Conservation (phyloP, 2,329 filamentous ascomycete species). For the Neonectria coccinea region DNA sequence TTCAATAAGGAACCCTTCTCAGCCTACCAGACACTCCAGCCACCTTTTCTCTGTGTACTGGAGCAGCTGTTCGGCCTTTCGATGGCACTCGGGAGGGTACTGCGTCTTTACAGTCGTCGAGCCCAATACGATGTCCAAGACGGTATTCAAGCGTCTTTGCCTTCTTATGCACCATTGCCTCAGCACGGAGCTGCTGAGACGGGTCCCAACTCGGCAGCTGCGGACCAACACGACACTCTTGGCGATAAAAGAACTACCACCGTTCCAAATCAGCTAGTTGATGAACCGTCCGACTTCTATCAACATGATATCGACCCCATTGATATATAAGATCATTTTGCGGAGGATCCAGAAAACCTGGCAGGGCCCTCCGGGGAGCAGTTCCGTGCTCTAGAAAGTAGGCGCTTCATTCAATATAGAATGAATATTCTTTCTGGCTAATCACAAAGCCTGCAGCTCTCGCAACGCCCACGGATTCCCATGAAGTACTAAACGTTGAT, state of each 20-base stretch:
- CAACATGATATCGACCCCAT: not conserved
- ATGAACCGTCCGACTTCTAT: not conserved
- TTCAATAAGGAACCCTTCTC: conserved; percentile 27
- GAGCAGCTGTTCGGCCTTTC: conserved; percentile 11
- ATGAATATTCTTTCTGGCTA: not conserved
- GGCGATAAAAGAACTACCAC: not conserved
- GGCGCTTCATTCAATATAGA: not conserved
- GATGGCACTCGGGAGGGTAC: conserved; percentile 8
- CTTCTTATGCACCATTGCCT: conserved; percentile 2
- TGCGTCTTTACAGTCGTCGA: conserved; percentile 38
- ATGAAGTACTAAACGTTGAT: not conserved
- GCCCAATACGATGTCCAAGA: conserved; percentile 5
- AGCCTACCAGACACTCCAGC: conserved; percentile 27
- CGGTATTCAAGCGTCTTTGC: conserved; percentile 2
- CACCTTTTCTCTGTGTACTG: conserved; percentile 12
- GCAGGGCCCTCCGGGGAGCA: not conserved
- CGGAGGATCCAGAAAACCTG: not conserved
- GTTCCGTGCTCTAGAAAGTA: not conserved
- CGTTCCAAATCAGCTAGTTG: not conserved
- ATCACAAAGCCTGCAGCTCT: not conserved
- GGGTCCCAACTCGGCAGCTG: not conserved
- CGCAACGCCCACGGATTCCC: not conserved
- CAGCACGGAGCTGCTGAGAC: not conserved
- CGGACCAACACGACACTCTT: not conserved
- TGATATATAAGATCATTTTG: not conserved